These are phyloP conservation scores for Phytophthora syringae DNA, from an alignment of 352 stramenopile genomes.

Conservation along the genomic window DNA sequence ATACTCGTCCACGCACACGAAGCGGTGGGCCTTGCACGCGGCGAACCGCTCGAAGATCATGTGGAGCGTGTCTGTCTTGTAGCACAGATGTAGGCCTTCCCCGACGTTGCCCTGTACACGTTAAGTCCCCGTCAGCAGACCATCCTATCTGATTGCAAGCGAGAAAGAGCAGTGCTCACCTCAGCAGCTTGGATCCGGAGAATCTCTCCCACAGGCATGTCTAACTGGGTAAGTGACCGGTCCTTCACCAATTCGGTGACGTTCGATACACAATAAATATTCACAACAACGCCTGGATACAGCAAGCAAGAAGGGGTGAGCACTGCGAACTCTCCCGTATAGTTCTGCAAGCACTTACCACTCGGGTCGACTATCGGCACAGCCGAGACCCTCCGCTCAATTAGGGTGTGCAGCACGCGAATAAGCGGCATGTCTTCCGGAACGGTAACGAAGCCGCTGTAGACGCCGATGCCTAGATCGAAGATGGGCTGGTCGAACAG, in stretches of 20 bases:
- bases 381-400: slow-evolving; percentile 82
- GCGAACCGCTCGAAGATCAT: slow-evolving; percentile 92
- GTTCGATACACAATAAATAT: slow-evolving; percentile 94
- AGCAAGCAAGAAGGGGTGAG: background rate
- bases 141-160: background rate
- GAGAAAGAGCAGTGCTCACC: slow-evolving; percentile 37
- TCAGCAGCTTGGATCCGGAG: slow-evolving; percentile 86
- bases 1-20: slow-evolving; percentile 89
- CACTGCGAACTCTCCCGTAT: slow-evolving; percentile 2
- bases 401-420: slow-evolving; percentile 91
- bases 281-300: slow-evolving; percentile 79
- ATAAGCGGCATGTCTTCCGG: slow-evolving; percentile 93
- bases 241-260: slow-evolving; percentile 91
- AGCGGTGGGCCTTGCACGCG: slow-evolving; percentile 84
- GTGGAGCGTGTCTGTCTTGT: slow-evolving; percentile 90
- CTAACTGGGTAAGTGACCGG: slow-evolving; percentile 88
- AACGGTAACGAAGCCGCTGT: slow-evolving; percentile 94
- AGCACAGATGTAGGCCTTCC: slow-evolving; percentile 86
- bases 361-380: slow-evolving; percentile 85
- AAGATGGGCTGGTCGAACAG: slow-evolving; percentile 97
- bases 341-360: slow-evolving; percentile 46
- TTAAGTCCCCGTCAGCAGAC: slow-evolving; percentile 15
- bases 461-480: slow-evolving; percentile 96
- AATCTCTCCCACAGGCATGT: slow-evolving; percentile 89
- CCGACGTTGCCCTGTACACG: slow-evolving; percentile 73